These are phyloP conservation scores for Pichia sp. DNA, from an alignment of 1,139 yeast genomes.

Conservation along the genomic window DNA sequence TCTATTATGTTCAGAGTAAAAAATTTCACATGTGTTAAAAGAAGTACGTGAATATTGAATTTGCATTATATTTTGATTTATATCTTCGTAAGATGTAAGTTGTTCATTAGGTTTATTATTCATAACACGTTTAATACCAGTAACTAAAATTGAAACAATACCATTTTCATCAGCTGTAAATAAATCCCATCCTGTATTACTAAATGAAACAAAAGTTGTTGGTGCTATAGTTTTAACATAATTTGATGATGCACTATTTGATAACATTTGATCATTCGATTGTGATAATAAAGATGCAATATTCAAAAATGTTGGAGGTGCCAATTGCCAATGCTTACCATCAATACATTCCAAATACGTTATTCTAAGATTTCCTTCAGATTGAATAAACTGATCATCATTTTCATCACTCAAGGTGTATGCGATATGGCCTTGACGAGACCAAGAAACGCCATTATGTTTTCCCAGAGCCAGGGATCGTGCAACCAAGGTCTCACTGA, in stretches of 20 bases:
- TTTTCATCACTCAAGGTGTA: slow-evolving; percentile 35
- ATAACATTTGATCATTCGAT: neutral
- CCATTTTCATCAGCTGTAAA: slow-evolving; percentile 47
- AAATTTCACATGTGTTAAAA: slow-evolving; percentile 32
- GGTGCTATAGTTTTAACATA: slow-evolving; percentile 1
- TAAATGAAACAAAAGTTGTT: slow-evolving; percentile 36
- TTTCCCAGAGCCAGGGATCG: slow-evolving; percentile 4
- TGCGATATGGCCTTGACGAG: slow-evolving; percentile 68
- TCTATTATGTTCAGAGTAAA: slow-evolving; percentile 24
- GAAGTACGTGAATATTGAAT: slow-evolving; percentile 31
- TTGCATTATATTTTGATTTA: slow-evolving; percentile 24
- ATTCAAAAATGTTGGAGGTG: slow-evolving; percentile 38
- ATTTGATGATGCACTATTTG: neutral
- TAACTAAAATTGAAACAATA: slow-evolving; percentile 41
- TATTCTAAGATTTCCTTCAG: slow-evolving; percentile 35
- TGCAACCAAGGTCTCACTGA: slow-evolving; percentile 8
- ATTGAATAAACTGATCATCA: slow-evolving; percentile 3
- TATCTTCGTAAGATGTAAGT: slow-evolving; percentile 17
- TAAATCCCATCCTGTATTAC: slow-evolving; percentile 48
- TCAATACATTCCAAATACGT: slow-evolving; percentile 60
- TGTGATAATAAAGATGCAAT: slow-evolving; percentile 4
- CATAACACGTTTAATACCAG: slow-evolving; percentile 27
- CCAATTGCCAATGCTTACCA: slow-evolving; percentile 62
- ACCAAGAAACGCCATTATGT: slow-evolving; percentile 53
- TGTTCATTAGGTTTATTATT: slow-evolving; percentile 10